Evolutionary conservation across 2,329 filamentous ascomycete genomes (phyloP), one percentile per base, ranked within the genome.

Genomic region (Helotiales sp.): DNA sequence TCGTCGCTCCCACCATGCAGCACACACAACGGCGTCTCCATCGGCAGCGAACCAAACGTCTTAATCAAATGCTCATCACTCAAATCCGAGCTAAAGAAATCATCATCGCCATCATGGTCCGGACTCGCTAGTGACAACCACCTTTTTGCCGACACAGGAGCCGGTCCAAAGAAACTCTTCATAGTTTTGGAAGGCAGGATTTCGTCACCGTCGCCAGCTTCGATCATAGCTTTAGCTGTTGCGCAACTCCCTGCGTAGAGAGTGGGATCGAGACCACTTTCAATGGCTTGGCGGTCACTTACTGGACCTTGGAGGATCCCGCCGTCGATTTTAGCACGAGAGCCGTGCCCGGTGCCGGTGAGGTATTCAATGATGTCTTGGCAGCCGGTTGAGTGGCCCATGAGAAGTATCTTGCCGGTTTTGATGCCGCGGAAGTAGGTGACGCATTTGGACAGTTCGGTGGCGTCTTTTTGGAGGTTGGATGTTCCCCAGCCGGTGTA

Each of bases 311-410:
- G 89, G 49, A 92, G 79, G n/a, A 92, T 87, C 0, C 83, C 83
- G 20, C 87, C 89, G 57, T 90, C 82, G 11, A 92, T 80, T 0
- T 66, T 64, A 0, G 83, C 80, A 4, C 85, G 78, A 6, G 72
- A 69, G 55, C 73, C 68, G 34, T 72, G 66, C n/a, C 71, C 72
- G 1, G 68, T n/a, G 24, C 75, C 75, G 7, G 73, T 76, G 5
- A 90, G 75, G 71, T 91, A 92, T 72, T 90, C 86, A 79, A 91
- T 84, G 13, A 87, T 82, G 75, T 91, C 89, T 77, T 92, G 89
- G 72, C 86, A 90, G 0, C 89, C 89, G 0, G 89, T 92, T 1
- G 86, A 89, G 72, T 91, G 88, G 2, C 89, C 89, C 86, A 92
- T 88, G 15, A 91, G 77, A 28, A 90, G 86, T n/a, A 91, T 77